A percentile compares a stretch with the other conserved stretches of the same genome.
These are phyloP conservation scores for Scutellaria baicalensis DNA, from an alignment of 257 asterid species.

Conservation along the genomic window DNA sequence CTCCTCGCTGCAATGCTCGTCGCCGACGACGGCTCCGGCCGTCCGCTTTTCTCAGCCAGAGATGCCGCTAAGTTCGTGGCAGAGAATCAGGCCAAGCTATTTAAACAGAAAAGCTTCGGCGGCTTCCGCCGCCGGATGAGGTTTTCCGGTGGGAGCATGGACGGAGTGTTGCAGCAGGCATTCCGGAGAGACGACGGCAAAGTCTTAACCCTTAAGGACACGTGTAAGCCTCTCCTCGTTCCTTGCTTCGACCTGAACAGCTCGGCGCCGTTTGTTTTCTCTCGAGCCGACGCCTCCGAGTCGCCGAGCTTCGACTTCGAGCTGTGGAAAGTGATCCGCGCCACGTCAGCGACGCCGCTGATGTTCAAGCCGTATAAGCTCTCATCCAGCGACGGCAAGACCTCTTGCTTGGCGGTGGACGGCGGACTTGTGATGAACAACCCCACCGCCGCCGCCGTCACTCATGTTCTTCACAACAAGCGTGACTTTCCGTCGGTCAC, in stretches of 20 bases:
- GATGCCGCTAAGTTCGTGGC: conserved; percentile 49
- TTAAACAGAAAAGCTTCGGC: conserved; percentile 29
- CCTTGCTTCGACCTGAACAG: conserved; percentile 83
- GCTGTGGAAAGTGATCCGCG: conserved; percentile 92
- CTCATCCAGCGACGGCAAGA: conserved; percentile 66
- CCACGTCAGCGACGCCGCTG: conserved; percentile 81
- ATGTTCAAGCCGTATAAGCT: conserved; percentile 74
- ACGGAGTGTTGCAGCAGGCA: conserved; percentile 51
- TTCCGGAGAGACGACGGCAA: conserved; percentile 55
- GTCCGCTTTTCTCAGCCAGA: conserved; percentile 61
- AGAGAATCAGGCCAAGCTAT: conserved; percentile 41
- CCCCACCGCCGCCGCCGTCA: conserved; percentile 93
- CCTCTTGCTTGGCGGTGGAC: conserved; percentile 75
- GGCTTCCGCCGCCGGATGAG: conserved; percentile 41
- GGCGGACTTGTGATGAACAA: conserved; percentile 98
- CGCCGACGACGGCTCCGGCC: conserved; percentile 66
- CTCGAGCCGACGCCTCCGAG: conserved; percentile 89
- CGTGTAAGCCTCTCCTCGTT: conserved; percentile 79
- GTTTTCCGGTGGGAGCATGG: conserved; percentile 63
- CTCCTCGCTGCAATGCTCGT: conserved; percentile 71
- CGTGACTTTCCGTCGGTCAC: conserved; percentile 81
- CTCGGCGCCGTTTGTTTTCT: conserved; percentile 90
- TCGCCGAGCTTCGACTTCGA: conserved; percentile 82
- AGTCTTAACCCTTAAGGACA: conserved; percentile 57
- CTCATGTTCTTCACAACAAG: conserved; percentile 91